Evolutionary conservation across 371 early-diverging fungal genomes (phyloP), one percentile per base, ranked within the genome.

Genomic region (Mucor piriformis): DNA sequence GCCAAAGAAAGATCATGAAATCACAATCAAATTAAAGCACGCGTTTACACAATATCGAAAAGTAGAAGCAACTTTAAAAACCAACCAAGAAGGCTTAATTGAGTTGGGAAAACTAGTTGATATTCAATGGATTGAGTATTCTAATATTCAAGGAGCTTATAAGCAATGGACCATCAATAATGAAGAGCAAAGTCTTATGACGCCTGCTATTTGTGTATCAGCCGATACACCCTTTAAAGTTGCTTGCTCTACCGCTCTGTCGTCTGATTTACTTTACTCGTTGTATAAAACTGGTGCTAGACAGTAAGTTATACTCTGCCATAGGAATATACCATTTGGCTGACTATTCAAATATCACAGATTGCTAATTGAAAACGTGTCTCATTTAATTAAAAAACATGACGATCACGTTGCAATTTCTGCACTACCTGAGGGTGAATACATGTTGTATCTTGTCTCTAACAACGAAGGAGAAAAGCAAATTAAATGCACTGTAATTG

Each of bases 21-120:
- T 79, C 3, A 49, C 57, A 2, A 16, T 85, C 6, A 13, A 47
- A 2, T 44, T 85, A 10, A 63, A 59, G 11, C 83, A 83, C 37
- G 44, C 55, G 0, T 47, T 80, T 48, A 23, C 12, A 10, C 50
- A 66, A 10, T 4, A 8, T 6, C 20, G 29, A 0, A 3, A 42
- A 1, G 61, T 76, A 16, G 34, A 29, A 7, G 50, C 61, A 5
- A 42, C 24, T 8, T 42, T 85, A 15, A 70, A 74, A 25, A 73
- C 82, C 0, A 69, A 82, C 50, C 65, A 72, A 2, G 48, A 79
- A 3, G 86, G 86, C 20, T 27, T 72, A 2, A 61, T 82, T 10
- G 52, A 61, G 6, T 64, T 85, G 3, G 86, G 86, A 0, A 37
- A 58, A 2, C 50, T 85, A 3, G 15, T 54, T 1, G 52, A 72